phyloP scores from a whole-genome alignment of 2,329 filamentous ascomycete species.

The Aspergillus candidus region DNA sequence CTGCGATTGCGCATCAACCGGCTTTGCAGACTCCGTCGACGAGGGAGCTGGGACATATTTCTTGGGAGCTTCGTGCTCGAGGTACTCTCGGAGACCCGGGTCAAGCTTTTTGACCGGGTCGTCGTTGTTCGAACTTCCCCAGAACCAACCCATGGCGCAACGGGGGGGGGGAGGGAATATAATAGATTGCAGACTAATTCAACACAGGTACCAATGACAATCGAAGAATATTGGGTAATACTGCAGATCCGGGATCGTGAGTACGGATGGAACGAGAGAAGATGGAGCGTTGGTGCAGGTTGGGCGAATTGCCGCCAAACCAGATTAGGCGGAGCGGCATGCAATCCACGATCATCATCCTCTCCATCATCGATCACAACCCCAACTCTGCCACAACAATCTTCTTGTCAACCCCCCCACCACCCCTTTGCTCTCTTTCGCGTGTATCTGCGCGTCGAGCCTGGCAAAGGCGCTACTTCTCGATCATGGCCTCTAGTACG shows the following conservation, averaged over 20 bases:
- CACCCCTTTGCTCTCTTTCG: constrained; percentile 10
- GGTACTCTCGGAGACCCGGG: constrained; percentile 74
- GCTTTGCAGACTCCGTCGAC: constrained; percentile 14
- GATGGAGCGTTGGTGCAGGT: constrained; percentile 10
- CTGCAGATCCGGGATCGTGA: background rate
- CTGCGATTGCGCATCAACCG: constrained; percentile 19
- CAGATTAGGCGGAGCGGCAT: constrained; percentile 10
- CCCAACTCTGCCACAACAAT: background rate
- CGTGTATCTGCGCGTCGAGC: constrained; percentile 26
- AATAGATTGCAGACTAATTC: background rate
- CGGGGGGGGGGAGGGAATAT: constrained; percentile 34
- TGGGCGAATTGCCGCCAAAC: constrained; percentile 17
- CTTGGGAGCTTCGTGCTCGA: constrained; percentile 72
- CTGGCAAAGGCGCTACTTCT: constrained; percentile 25
- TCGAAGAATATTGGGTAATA: background rate
- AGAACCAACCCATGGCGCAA: constrained; percentile 56
- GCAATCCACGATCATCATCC: background rate
- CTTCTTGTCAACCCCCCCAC: background rate
- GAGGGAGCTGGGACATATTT: constrained; percentile 50
- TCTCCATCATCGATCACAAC: constrained; percentile 4
- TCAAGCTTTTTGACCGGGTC: constrained; percentile 72
- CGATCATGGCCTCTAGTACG: constrained; percentile 37
- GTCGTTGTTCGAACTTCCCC: constrained; percentile 48
- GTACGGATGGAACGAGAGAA: constrained; percentile 1
- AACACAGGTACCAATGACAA: background rate